These are phyloP conservation scores for Bathelium albidoporum DNA, from an alignment of 495 filamentous ascomycete species.

Conservation along the genomic window DNA sequence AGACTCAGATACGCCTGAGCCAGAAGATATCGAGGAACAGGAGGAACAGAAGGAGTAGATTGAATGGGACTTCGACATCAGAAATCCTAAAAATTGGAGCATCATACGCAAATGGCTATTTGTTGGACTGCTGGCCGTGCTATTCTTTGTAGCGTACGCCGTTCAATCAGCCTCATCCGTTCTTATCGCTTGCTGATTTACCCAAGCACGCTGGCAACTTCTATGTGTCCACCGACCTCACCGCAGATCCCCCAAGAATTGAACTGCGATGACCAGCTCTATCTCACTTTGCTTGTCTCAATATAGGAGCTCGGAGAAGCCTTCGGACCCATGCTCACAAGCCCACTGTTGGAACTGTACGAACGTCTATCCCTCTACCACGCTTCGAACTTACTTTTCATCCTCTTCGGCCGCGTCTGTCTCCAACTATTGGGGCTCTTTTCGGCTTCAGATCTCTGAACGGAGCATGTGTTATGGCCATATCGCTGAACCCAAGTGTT, in stretches of 20 bases:
- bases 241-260: neutral
- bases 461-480: slow-evolving; percentile 41
- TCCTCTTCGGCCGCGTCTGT: slow-evolving; percentile 32
- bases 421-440: slow-evolving; percentile 33
- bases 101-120: neutral
- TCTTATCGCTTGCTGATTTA: neutral
- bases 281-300: slow-evolving; percentile 36
- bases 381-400: slow-evolving; percentile 42
- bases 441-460: slow-evolving; percentile 41
- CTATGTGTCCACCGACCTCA: neutral
- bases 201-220: neutral
- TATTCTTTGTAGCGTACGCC: neutral
- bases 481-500: slow-evolving; percentile 48
- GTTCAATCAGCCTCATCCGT: neutral
- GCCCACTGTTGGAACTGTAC: slow-evolving; percentile 46
- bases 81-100: neutral
- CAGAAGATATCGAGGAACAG: neutral
- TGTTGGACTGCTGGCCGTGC: neutral
- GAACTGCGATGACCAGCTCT: neutral
- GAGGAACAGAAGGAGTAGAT: neutral
- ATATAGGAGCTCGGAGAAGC: slow-evolving; percentile 45
- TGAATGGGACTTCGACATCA: neutral
- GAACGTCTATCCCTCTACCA: slow-evolving; percentile 47
- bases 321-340: slow-evolving; percentile 48
- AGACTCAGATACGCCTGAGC: neutral